phyloP scores from a whole-genome alignment of 352 stramenopile species.

The Phytophthora capsici region DNA sequence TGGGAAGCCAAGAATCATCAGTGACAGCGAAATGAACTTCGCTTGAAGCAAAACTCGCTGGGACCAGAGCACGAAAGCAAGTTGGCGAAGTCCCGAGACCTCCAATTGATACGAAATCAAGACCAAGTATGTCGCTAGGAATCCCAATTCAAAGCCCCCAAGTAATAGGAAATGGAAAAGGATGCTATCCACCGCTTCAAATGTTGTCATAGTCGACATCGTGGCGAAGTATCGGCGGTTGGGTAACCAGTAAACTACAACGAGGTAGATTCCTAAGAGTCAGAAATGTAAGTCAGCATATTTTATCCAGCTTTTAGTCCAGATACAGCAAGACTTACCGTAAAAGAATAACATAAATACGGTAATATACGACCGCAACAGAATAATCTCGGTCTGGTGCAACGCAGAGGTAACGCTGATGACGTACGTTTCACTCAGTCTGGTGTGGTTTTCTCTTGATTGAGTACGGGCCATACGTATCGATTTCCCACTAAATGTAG shows the following conservation, averaged over 20 bases:
- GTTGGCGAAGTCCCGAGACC: constrained; percentile 15
- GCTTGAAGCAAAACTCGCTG: constrained; percentile 31
- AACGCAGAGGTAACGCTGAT: constrained; percentile 15
- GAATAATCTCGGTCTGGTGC: constrained; percentile 35
- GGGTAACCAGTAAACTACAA: constrained; percentile 24
- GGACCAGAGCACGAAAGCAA: constrained; percentile 39
- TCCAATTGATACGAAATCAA: constrained; percentile 10
- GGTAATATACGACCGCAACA: constrained; percentile 36
- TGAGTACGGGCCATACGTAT: neutral
- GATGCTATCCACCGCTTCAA: constrained; percentile 8
- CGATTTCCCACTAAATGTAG: neutral
- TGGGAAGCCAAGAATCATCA: constrained; percentile 38
- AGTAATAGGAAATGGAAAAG: constrained; percentile 22
- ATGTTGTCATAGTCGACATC: constrained; percentile 23
- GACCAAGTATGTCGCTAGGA: constrained; percentile 25
- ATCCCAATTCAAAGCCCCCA: constrained; percentile 15
- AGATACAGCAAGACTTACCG: constrained; percentile 10
- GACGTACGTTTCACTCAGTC: constrained; percentile 22
- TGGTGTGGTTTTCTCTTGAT: neutral
- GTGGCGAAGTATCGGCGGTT: constrained; percentile 37
- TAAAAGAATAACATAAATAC: constrained; percentile 34
- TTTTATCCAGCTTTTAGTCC: neutral
- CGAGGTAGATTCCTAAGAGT: constrained; percentile 28
- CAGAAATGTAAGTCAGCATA: neutral
- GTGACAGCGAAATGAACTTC: constrained; percentile 25